Percentiles rank a stretch among this genome's conserved stretches.
phyloP scores from a whole-genome alignment of 345 rosid species.

The Salix arbutifolia region DNA sequence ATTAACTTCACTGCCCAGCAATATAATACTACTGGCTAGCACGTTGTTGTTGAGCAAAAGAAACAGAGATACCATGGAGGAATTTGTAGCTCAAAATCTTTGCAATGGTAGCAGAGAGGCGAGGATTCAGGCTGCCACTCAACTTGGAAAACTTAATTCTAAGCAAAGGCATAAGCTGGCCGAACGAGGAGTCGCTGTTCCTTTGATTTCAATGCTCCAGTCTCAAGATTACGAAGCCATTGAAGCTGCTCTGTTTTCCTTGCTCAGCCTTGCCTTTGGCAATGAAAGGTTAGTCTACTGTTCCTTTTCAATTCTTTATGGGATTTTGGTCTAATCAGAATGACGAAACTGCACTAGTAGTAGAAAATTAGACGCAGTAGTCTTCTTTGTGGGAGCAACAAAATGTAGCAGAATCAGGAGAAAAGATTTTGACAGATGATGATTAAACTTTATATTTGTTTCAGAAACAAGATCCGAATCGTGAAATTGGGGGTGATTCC shows the following conservation, averaged over 20 bases:
- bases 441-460: neutral
- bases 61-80: constrained; percentile 46
- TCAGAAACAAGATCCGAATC: constrained; percentile 70
- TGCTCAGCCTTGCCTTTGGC: constrained; percentile 82
- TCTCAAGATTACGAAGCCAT: constrained; percentile 56
- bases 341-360: too few relatives aligned
- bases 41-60: neutral
- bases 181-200: constrained; percentile 58
- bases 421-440: neutral
- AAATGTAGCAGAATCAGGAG: neutral
- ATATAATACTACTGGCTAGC: neutral
- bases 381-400: too few relatives aligned
- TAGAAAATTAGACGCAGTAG: too few relatives aligned
- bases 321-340: too few relatives aligned
- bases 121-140: constrained; percentile 58
- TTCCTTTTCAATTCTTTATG: neutral
- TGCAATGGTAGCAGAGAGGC: constrained; percentile 47
- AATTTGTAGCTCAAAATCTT: constrained; percentile 45
- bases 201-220: constrained; percentile 64
- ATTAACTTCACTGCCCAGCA: constrained; percentile 10
- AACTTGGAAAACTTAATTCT: constrained; percentile 42
- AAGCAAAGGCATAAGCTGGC: constrained; percentile 58
- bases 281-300: constrained; percentile 56
- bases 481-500: constrained; percentile 62
- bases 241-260: constrained; percentile 66